A percentile compares a stretch with the other conserved stretches of the same genome.
phyloP scores from a whole-genome alignment of 2,329 filamentous ascomycete genomes.

The Trichophaea hybrida region DNA sequence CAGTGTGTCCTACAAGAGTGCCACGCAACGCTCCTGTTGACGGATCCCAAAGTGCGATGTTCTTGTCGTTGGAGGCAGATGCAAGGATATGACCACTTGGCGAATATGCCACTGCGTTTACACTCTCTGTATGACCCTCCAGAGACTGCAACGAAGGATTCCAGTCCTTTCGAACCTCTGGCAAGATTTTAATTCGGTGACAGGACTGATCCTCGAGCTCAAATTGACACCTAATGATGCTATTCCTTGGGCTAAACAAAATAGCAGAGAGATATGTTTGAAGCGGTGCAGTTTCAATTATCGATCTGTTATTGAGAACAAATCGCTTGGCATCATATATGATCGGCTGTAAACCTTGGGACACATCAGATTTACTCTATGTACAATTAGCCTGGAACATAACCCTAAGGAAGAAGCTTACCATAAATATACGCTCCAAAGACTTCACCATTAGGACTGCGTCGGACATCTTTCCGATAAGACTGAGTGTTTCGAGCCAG shows the following conservation, averaged over 20 bases:
- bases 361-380: neutral
- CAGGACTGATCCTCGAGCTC: neutral
- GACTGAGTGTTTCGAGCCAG: slow-evolving; percentile 22
- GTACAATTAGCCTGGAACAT: neutral
- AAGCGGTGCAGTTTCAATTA: neutral
- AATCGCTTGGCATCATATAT: neutral
- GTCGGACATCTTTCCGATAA: slow-evolving; percentile 8
- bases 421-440: neutral
- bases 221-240: neutral
- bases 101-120: slow-evolving; percentile 51
- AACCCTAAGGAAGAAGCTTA: neutral
- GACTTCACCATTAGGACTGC: neutral
- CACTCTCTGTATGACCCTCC: slow-evolving; percentile 80
- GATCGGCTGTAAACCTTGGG: neutral
- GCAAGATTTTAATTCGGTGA: neutral
- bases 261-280: neutral
- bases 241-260: neutral
- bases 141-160: slow-evolving; percentile 69
- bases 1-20: slow-evolving; percentile 78
- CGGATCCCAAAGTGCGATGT: slow-evolving; percentile 88
- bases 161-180: neutral
- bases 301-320: neutral
- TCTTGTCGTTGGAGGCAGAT: slow-evolving; percentile 80
- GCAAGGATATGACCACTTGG: slow-evolving; percentile 78
- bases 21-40: slow-evolving; percentile 63